phyloP scores from a whole-genome alignment of 768 basidiomycete species.

The Hericium coralloides region DNA sequence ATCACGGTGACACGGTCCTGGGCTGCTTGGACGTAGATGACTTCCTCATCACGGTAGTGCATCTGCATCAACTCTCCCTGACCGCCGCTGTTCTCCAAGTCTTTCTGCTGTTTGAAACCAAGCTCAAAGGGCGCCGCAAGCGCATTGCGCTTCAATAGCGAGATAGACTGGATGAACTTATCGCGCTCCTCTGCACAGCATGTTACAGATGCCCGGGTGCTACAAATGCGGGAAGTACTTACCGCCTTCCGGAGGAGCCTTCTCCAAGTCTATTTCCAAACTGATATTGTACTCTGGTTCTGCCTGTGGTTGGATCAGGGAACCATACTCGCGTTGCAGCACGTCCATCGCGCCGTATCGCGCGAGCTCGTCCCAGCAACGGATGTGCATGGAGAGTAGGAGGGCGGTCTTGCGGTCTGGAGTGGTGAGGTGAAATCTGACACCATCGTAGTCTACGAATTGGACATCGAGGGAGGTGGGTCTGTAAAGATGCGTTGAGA shows the following conservation, averaged over 20 bases:
- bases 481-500: conserved; percentile 32
- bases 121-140: conserved; percentile 90
- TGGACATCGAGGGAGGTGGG: conserved; percentile 88
- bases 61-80: conserved; percentile 86
- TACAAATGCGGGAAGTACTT: conserved; percentile 16
- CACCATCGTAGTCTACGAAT: conserved; percentile 97
- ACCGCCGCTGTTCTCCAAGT: conserved; percentile 62
- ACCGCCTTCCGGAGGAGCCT: conserved; percentile 78
- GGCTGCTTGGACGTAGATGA: conserved; percentile 89
- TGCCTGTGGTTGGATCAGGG: conserved; percentile 51
- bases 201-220: conserved; percentile 4
- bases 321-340: conserved; percentile 75
- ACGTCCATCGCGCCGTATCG: conserved; percentile 79
- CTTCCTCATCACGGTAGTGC: conserved; percentile 95
- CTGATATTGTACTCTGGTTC: conserved; percentile 90
- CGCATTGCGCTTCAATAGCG: conserved; percentile 87
- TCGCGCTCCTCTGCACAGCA: conserved; percentile 59
- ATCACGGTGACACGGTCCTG: conserved; percentile 95
- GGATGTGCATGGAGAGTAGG: conserved; percentile 91
- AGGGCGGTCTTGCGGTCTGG: conserved; percentile 76
- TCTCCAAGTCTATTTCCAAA: conserved; percentile 80
- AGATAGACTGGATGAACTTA: conserved; percentile 69
- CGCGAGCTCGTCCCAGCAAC: conserved; percentile 93
- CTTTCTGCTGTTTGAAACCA: conserved; percentile 77
- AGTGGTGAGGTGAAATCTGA: conserved; percentile 88